Conservation (phyloP, 805 yeast genomes). For the Pichia cabralensis region DNA sequence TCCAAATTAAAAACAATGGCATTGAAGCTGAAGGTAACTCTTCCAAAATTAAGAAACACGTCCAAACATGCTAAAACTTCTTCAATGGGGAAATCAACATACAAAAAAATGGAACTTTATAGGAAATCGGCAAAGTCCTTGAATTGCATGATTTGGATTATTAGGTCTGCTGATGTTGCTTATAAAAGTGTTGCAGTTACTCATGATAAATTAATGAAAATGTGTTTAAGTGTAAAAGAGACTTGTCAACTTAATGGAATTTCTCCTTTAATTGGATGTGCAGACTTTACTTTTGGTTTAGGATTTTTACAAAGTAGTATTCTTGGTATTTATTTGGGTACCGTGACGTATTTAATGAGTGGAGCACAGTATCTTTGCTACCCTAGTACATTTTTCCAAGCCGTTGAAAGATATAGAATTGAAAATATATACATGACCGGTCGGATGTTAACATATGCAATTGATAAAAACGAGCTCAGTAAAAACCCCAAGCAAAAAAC, state of each 20-base stretch:
- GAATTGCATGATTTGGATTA: constrained; percentile 47
- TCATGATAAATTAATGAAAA: constrained; percentile 57
- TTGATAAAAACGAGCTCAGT: constrained; percentile 24
- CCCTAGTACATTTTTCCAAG: constrained; percentile 61
- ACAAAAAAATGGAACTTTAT: constrained; percentile 32
- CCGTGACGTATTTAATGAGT: constrained; percentile 71
- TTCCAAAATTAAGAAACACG: constrained; percentile 58
- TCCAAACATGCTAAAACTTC: constrained; percentile 40
- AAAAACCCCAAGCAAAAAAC: too few relatives aligned
- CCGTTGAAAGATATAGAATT: constrained; percentile 66
- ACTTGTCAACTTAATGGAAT: constrained; percentile 74
- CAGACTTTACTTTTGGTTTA: constrained; percentile 71
- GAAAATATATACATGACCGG: constrained; percentile 80
- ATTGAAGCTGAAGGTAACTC: constrained; percentile 13
- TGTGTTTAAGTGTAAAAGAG: constrained; percentile 85
- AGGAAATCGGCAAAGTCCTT: constrained; percentile 12
- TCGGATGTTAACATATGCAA: constrained; percentile 71
- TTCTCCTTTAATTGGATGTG: constrained; percentile 75
- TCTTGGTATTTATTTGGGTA: constrained; percentile 78
- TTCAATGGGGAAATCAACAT: constrained; percentile 25
- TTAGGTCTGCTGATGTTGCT: constrained; percentile 63
- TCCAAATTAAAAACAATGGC: constrained; percentile 42
- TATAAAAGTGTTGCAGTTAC: constrained; percentile 48
- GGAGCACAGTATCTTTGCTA: constrained; percentile 68
- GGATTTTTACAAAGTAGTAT: constrained; percentile 85